Base-by-base conservation (phyloP, 2,329 filamentous ascomycete genomes). In the Fusarium sp. region DNA sequence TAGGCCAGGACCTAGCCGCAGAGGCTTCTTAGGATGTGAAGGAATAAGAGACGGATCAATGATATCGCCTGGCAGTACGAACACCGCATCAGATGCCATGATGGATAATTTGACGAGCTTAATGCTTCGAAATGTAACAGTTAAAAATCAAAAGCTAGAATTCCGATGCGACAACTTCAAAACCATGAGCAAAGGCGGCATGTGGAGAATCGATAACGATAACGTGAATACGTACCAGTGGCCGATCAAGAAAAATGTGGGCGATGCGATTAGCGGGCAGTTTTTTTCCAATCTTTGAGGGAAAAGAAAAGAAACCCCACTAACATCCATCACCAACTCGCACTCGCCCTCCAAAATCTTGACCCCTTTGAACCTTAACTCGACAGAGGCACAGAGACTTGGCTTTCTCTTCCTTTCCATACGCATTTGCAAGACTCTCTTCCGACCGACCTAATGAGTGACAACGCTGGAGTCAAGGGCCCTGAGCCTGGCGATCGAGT, bases 1-100 rank as follows among this genome's bases (percentile, higher is more conserved):
- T 63, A 98, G 87, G 61, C 95, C 95, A 21, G 94, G 93, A 33
- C 95, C 95, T 31, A 98, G 87, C 62, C 93, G 93, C 71, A 97
- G 86, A 42, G 94, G 89, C 69, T 89, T 85, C 75, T 91, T 93
- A 52, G 87, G 86, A 70, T 92, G 87, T 35, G 88, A 88, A 5
- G 94, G 93, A 41, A 97, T 86, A 39, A 88, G 83, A 31, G 88
- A 85, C 3, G 88, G 80, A 65, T 93, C 89, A 49, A 98, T 87
- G 37, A 84, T 79, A 76, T 98, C 94, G 73, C 96, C 95, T 1
- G 96, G 96, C 11, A 98, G 89, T 69, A 98, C 89, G 70, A 95
- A 85, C 51, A 84, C 83, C n/a, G 86, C 82, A 33, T 89, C 85
- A 38, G 87, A 83, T 29, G 87, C 81, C 90, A 92, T 92, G 51